These are phyloP conservation scores for Claviceps quebecensis DNA, from an alignment of 2,329 filamentous ascomycete genomes.

Conservation along the genomic window DNA sequence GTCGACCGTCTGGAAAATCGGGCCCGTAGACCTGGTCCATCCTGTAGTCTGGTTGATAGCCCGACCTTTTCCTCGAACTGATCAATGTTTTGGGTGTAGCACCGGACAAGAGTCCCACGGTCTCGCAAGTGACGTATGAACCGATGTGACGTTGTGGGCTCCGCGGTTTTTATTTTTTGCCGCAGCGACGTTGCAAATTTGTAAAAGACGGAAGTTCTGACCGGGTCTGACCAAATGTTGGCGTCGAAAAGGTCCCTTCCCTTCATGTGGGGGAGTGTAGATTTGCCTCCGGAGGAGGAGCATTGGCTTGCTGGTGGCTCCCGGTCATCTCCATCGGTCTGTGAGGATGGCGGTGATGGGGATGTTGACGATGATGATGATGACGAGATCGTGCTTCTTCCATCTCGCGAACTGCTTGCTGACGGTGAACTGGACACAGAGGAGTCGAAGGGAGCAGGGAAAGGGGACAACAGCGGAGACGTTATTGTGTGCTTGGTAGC, in stretches of 20 bases:
- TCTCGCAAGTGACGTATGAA: constrained; percentile 56
- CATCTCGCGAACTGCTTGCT: constrained; percentile 8
- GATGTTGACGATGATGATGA: no score
- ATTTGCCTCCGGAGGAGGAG: constrained; percentile 18
- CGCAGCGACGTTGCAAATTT: constrained; percentile 56
- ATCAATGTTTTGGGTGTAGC: constrained; percentile 67
- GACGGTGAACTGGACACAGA: constrained; percentile 26
- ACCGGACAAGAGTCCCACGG: constrained; percentile 52
- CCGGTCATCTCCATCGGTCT: constrained; percentile 26
- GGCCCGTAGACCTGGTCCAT: constrained; percentile 47
- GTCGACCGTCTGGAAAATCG: constrained; percentile 40
- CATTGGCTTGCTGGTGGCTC: constrained; percentile 24
- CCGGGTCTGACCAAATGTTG: constrained; percentile 53
- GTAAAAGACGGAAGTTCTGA: constrained; percentile 57
- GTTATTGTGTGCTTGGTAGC: no score
- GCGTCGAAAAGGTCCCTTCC: constrained; percentile 59
- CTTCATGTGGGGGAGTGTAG: constrained; percentile 46
- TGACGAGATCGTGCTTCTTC: no score
- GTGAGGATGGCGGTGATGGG: constrained; percentile 19
- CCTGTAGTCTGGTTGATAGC: constrained; percentile 45
- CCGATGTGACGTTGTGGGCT: constrained; percentile 50
- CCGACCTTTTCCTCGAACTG: constrained; percentile 59
- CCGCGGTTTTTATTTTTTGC: constrained; percentile 47
- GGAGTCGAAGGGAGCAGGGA: constrained; percentile 37
- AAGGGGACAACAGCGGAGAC: constrained; percentile 44